Evolutionary conservation across 306 rosid species (phyloP), one percentile per base, ranked within the genome.

Genomic region (Boehmeria nivea): DNA sequence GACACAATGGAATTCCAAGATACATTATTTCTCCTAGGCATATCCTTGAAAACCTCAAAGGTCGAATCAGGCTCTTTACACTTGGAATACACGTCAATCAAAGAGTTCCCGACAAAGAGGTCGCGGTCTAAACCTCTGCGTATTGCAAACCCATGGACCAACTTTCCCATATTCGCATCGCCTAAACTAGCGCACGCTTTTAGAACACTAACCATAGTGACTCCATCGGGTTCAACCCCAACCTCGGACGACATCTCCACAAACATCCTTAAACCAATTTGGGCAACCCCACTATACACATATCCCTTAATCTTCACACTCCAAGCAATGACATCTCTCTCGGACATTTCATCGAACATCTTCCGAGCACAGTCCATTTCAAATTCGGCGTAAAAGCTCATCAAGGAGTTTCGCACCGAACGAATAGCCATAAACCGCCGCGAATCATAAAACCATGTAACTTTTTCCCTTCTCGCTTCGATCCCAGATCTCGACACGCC

Each of bases 61-160:
- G 85, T 73, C 31, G 78, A 68, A 56, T 64, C 56, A 10, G 46
- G 68, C 45, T 72, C 68, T 3, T 6, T 10, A 27, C 76, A 60
- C 59, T 72, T 72, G 25, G 85, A 65, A 68, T 79, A 75, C 76
- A 72, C 64, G 55, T 79, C 76, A 40, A 79, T 68, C n/a, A 75
- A 48, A 56, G 85, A 75, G 70, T 75, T 79, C 18, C 71, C 63
- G 37, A 79, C 70, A 53, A 71, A 79, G 14, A 72, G 4, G 40
- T 72, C 81, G 53, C 22, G 56, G 23, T 56, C 68, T 36, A 75
- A 72, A 50, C 81, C 79, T 57, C 81, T 68, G 31, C n/a, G 58
- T 31, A 75, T 61, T 40, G 61, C 81, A 55, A 79, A 55, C 45
- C 78, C 72, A 4, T 79, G 81, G 19, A 75, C 64, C 55, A 27